These are phyloP conservation scores for Colletotrichum incanum DNA, from an alignment of 2,329 filamentous ascomycete genomes.

Conservation along the genomic window DNA sequence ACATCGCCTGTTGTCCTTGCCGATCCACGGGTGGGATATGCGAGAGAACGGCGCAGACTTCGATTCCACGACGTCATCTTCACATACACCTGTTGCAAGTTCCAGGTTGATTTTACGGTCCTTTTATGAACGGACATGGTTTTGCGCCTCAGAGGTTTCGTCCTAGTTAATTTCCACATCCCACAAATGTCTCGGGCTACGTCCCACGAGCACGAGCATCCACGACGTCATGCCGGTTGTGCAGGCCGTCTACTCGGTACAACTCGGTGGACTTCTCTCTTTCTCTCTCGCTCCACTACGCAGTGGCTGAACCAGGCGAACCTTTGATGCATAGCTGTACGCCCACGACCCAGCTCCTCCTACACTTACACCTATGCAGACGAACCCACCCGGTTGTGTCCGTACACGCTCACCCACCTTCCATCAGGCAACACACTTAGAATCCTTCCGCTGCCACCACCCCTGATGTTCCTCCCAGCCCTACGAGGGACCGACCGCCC, in stretches of 20 bases:
- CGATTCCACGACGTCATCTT: constrained; percentile 29
- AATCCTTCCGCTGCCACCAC: constrained; percentile 43
- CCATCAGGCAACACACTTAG: constrained; percentile 28
- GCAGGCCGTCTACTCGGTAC: background rate
- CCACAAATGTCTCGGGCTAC: background rate
- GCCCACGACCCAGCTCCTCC: background rate
- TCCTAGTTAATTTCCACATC: background rate
- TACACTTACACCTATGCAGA: constrained; percentile 24
- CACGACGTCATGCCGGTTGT: constrained; percentile 15
- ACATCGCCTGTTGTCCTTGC: constrained; percentile 16
- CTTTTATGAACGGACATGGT: constrained; percentile 6
- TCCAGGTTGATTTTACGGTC: background rate
- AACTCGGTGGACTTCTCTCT: background rate
- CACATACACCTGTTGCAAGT: background rate
- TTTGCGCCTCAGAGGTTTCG: constrained; percentile 9
- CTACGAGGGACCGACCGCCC: constrained; percentile 36
- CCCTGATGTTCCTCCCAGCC: constrained; percentile 39
- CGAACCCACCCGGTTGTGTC: background rate
- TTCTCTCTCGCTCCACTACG: background rate
- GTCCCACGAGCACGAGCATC: background rate
- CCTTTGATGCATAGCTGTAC: background rate
- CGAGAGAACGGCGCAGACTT: constrained; percentile 19
- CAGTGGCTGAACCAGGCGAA: constrained; percentile 24
- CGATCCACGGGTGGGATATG: constrained; percentile 24
- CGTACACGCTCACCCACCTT: background rate